These are phyloP conservation scores for Apiospora arundinis DNA, from an alignment of 2,329 filamentous ascomycete genomes.

Conservation along the genomic window DNA sequence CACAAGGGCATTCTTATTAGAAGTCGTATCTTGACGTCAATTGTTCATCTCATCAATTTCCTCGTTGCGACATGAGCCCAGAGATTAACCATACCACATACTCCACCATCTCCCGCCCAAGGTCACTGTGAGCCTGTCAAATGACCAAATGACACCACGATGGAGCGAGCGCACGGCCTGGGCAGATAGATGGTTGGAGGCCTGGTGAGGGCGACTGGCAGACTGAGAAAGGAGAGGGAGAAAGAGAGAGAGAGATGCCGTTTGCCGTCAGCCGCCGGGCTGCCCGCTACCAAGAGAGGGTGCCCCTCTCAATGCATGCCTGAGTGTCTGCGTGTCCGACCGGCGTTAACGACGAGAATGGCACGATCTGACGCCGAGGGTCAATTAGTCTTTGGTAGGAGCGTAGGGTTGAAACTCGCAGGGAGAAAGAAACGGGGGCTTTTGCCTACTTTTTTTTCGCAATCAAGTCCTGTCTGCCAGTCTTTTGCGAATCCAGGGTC, in stretches of 20 bases:
- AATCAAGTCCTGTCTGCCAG: background rate
- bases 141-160: background rate
- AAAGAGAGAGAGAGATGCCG: background rate
- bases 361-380: background rate
- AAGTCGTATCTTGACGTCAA: conserved; percentile 13
- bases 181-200: background rate
- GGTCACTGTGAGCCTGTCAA: background rate
- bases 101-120: conserved; percentile 7
- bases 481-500: conserved; percentile 18
- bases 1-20: background rate
- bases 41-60: conserved; percentile 15
- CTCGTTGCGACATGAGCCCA: background rate
- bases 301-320: conserved; percentile 4
- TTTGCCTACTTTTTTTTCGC: background rate
- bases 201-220: too few relatives aligned
- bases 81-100: conserved; percentile 2
- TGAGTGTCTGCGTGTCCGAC: background rate
- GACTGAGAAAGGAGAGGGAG: background rate
- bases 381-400: background rate
- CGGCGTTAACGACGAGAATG: background rate
- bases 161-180: background rate
- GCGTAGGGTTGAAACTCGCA: background rate
- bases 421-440: background rate
- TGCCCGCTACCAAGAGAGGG: background rate
- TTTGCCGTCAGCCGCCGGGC: background rate